These are phyloP conservation scores for Syzygium malaccense DNA, from an alignment of 441 rosid species.

Conservation along the genomic window DNA sequence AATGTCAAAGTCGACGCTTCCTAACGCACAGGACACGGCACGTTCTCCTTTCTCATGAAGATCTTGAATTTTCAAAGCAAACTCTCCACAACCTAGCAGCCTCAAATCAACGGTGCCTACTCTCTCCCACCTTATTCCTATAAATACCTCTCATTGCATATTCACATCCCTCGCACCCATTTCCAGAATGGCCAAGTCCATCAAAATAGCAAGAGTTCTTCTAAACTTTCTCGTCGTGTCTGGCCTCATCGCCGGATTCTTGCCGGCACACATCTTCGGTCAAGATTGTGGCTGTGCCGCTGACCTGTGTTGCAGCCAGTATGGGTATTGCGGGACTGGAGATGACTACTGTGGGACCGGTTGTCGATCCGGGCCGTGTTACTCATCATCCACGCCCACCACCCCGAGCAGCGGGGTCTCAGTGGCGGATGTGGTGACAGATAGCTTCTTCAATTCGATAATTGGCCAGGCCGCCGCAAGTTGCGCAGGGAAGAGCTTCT, in stretches of 20 bases:
- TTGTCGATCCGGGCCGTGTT: conserved; percentile 35
- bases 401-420: not conserved
- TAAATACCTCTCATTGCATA: not conserved
- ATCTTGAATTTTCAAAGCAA: too few species aligned
- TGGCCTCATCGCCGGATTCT: not conserved
- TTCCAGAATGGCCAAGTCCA: not conserved
- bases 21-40: too few species aligned
- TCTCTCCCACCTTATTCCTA: not conserved
- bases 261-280: conserved; percentile 13
- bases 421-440: conserved; percentile 13
- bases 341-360: conserved; percentile 13
- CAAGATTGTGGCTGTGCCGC: conserved; percentile 34
- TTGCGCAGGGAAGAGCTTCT: conserved; percentile 32
- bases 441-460: conserved; percentile 20
- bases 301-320: conserved; percentile 26
- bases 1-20: too few species aligned
- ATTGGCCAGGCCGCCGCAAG: conserved; percentile 8
- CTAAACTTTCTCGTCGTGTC: not conserved
- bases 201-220: not conserved
- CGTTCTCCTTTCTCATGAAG: too few species aligned
- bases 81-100: too few species aligned
- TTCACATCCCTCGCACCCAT: not conserved
- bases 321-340: conserved; percentile 26
- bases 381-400: conserved; percentile 8
- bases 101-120: too few species aligned